Base-by-base conservation (phyloP, 306 rosid genomes). In the Pueraria montana region DNA sequence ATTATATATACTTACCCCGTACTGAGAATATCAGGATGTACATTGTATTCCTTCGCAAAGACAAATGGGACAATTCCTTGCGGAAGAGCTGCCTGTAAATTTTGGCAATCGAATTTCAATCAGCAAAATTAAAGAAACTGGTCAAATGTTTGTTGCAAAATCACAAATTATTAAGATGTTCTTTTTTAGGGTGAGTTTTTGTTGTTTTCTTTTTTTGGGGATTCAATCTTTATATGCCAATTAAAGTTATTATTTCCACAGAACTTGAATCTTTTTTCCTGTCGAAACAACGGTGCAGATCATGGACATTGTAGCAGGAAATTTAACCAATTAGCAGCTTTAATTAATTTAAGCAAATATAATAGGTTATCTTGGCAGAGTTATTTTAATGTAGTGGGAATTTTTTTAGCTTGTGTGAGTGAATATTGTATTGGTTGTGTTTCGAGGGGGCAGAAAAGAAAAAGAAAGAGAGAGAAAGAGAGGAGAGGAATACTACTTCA, bases 41-140 rank as follows among this genome's bases (percentile, higher is more conserved):
- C 96, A 75, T 86, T 90, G 90, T 94, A 94, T 86, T 94, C 98
- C 89, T 94, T 94, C 13, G 98, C 98, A 74, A 94, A 94, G 83
- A 94, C 98, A 87, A 94, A 94, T 86, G 98, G 97, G 86, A 95
- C 98, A 80, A 95, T 95, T 87, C 98, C 98, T 89, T 95, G 98
- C 20, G 98, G 98, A 65, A 95, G 95, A 85, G 98, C 97, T 78
- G 98, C 97, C 97, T 94, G 97, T 80, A 56, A n/a, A 59, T 80
- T 78, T 49, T 30, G 3, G 34, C 34, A 30, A 30, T 30, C 34
- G 34, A 30, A 75, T 80, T 67, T 80, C 85, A 64, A 67, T 74
- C 59, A 78, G 55, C 53, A 77, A 79, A 74, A 56, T 67, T 3
- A 55, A 79, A 76, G 56, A 81, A 83, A 80, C 78, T 61, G 72